Percentiles rank a stretch among this genome's conserved stretches.
phyloP scores from a whole-genome alignment of 768 basidiomycete genomes.

The Leccinum arenicola region DNA sequence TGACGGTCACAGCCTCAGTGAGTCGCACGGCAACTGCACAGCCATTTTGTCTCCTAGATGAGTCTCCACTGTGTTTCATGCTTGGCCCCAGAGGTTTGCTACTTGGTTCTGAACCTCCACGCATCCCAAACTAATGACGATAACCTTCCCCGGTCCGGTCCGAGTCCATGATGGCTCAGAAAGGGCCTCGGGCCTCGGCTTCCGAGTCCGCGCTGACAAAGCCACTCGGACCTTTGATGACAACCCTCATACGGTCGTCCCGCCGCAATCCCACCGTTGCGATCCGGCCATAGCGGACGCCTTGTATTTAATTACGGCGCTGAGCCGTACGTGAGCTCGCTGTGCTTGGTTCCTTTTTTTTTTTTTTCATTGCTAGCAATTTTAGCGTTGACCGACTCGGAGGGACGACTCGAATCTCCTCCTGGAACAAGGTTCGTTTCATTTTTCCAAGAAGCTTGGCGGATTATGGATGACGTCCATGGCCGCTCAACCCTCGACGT shows the following conservation, averaged over 20 bases:
- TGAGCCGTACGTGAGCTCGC: background rate
- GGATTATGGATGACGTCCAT: too few species aligned
- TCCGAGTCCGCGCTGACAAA: background rate
- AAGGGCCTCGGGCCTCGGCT: background rate
- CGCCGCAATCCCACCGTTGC: background rate
- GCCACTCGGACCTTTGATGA: background rate
- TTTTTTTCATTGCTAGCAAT: background rate
- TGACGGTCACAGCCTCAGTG: background rate
- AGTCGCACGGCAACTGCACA: constrained; percentile 2
- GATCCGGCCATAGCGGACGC: constrained; percentile 2
- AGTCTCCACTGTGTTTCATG: constrained; percentile 6
- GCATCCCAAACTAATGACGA: constrained; percentile 3
- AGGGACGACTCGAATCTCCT: background rate
- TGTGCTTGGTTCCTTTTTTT: background rate
- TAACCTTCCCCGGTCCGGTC: background rate
- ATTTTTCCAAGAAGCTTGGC: background rate
- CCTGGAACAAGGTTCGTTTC: background rate
- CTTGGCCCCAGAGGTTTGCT: background rate
- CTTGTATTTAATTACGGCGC: constrained; percentile 20
- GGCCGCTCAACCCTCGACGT: constrained; percentile 14
- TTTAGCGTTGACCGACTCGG: background rate
- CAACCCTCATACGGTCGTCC: background rate
- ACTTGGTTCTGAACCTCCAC: constrained; percentile 13
- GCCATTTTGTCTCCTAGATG: background rate
- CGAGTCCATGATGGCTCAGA: background rate